Base-by-base conservation (phyloP, 768 basidiomycete genomes). In the Trametes gibbosa region DNA sequence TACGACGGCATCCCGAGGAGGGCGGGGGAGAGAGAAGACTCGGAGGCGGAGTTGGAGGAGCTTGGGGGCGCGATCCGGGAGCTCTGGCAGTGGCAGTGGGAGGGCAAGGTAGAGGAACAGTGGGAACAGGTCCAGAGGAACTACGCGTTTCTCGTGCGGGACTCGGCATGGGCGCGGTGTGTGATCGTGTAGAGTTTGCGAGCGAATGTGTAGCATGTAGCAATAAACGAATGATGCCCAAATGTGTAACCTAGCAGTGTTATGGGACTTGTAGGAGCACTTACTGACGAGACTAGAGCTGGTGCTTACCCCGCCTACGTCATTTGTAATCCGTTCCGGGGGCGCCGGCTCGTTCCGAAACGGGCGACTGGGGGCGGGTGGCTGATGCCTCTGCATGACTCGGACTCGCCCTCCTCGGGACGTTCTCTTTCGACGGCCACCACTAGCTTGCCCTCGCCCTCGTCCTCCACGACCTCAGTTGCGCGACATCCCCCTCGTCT, bases 61-160 rank as follows among this genome's bases (percentile, higher is more conserved):
- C 21, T 65, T 17, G 63, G 53, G 40, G 21, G 56, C 13, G 66
- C 62, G 42, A 54, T 72, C 0, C 0, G 41, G 1, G 52, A 45
- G 23, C 55, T 63, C 47, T 69, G 67, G 68, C 32, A 61, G 17
- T 63, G 61, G 56, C 21, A 60, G 55, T 62, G 65, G 34, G 53
- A 37, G 19, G 43, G 35, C 2, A 56, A 62, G 9, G 41, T 58
- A 14, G 25, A 66, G 16, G 52, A 50, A 17, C 35, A 35, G 16
- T 71, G 65, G 70, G 56, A 39, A 13, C 54, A 61, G 13, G 70
- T 65, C 1, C 63, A 69, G 50, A 35, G 8, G 24, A 24, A 14
- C 10, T 48, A 48, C 9, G 32, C 37, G 16, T 10, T 32, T 4
- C 29, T 32, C 29, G 29, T 10, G 19, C 19, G 34, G 50, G 16